Conservation (phyloP, 176 grass and related monocot species). For the Avena sativa region DNA sequence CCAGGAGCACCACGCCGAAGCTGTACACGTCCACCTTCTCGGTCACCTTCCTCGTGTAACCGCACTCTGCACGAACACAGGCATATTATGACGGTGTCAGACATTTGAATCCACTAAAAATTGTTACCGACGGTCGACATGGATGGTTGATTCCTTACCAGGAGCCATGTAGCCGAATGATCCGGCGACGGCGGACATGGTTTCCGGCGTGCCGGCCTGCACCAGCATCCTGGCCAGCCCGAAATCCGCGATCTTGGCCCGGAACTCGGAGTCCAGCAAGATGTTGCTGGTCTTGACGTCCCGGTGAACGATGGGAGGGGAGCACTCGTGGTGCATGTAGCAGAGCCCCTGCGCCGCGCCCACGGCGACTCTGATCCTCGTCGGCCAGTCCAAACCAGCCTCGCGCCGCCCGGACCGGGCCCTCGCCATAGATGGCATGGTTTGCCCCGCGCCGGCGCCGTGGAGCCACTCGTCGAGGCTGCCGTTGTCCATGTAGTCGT, state of each 20-base stretch:
- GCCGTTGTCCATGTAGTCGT: constrained; percentile 85
- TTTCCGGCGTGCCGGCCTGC: constrained; percentile 49
- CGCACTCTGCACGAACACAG: constrained; percentile 49
- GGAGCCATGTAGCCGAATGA: constrained; percentile 97
- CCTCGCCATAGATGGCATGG: constrained; percentile 25
- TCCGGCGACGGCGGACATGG: constrained; percentile 70
- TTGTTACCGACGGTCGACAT: no score
- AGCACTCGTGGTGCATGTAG: constrained; percentile 91
- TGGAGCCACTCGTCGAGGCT: constrained; percentile 89
- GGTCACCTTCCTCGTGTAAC: constrained; percentile 65
- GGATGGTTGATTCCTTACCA: constrained; percentile 42
- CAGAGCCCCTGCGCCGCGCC: constrained; percentile 64
- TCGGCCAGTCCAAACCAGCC: constrained; percentile 59
- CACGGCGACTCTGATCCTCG: constrained; percentile 70
- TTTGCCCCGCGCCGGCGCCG: not conserved
- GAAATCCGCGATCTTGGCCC: constrained; percentile 76
- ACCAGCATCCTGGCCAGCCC: constrained; percentile 80
- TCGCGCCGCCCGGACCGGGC: not conserved
- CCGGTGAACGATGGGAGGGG: constrained; percentile 73
- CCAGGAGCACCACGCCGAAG: constrained; percentile 89
- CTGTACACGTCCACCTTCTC: constrained; percentile 92
- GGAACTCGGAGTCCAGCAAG: constrained; percentile 73
- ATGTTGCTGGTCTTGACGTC: constrained; percentile 94
- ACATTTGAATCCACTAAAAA: not conserved
- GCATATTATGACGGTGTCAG: constrained; percentile 12